Conservation (phyloP, 345 rosid genomes). For the Aethionema arabicum region DNA sequence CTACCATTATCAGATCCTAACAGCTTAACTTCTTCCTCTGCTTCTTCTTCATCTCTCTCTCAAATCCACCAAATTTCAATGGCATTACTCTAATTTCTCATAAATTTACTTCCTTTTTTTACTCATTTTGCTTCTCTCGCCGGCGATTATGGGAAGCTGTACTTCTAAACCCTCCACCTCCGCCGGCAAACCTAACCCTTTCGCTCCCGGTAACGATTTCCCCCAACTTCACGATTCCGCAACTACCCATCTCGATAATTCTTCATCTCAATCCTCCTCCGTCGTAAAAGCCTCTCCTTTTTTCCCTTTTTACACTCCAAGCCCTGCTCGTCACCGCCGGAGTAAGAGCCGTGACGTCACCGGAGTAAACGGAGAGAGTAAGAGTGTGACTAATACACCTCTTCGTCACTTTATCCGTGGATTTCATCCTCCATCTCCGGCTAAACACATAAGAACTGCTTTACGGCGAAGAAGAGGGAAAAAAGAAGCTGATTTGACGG, state of each 20-base stretch:
- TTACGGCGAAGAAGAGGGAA: conserved; percentile 47
- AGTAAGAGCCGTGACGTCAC: conserved; percentile 39
- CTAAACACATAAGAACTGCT: conserved; percentile 80
- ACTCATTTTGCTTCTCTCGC: conserved; percentile 6
- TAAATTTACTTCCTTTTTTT: not conserved
- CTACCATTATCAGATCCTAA: conserved; percentile 30
- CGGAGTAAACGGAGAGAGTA: conserved; percentile 18
- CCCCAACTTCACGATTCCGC: conserved; percentile 33
- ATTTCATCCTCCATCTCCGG: conserved; percentile 89
- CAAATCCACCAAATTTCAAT: not conserved
- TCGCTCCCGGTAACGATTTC: conserved; percentile 44
- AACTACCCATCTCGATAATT: conserved; percentile 26
- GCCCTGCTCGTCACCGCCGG: conserved; percentile 56
- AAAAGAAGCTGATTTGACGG: conserved; percentile 33
- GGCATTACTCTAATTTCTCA: conserved; percentile 13
- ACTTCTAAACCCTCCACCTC: conserved; percentile 60
- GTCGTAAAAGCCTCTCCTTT: conserved; percentile 45
- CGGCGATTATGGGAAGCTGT: conserved; percentile 68
- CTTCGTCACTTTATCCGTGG: conserved; percentile 58
- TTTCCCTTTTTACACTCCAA: conserved; percentile 60
- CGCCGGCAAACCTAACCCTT: conserved; percentile 56
- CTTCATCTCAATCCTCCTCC: conserved; percentile 30
- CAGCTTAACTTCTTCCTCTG: conserved; percentile 21
- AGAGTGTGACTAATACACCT: conserved; percentile 56
- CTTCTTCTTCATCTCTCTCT: conserved; percentile 7